Evolutionary conservation across 2,329 filamentous ascomycete genomes (phyloP).

Genomic region (Piedraia hortae): DNA sequence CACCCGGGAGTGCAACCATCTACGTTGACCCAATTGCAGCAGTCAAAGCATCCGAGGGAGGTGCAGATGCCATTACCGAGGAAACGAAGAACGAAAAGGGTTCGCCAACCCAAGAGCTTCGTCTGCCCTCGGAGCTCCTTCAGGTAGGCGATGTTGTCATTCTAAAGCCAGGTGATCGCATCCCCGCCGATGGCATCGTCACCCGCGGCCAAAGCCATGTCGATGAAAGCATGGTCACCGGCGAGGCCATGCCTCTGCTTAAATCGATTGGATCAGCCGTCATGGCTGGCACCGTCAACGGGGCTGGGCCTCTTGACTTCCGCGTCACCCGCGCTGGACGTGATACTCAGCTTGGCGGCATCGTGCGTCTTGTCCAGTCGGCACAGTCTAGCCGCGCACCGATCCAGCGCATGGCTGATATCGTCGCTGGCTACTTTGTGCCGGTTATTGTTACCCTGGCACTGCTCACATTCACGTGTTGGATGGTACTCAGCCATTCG

Average conservation of each 20-base stretch:
- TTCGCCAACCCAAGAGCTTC: constrained; percentile 44
- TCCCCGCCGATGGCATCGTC: constrained; percentile 72
- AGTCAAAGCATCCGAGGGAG: constrained; percentile 56
- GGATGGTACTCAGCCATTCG: constrained; percentile 86
- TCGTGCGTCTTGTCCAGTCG: constrained; percentile 93
- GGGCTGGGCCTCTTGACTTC: constrained; percentile 73
- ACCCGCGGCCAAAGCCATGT: constrained; percentile 78
- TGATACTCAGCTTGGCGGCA: constrained; percentile 91
- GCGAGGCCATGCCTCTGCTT: constrained; percentile 81
- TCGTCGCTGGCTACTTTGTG: constrained; percentile 78
- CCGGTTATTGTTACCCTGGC: constrained; percentile 69
- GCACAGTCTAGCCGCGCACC: constrained; percentile 84
- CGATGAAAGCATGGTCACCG: constrained; percentile 96
- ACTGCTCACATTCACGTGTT: constrained; percentile 56
- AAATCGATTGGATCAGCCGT: constrained; percentile 57
- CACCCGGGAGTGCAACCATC: constrained; percentile 89
- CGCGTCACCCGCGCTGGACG: constrained; percentile 74
- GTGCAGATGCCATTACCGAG: constrained; percentile 20
- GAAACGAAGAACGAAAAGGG: constrained; percentile 22
- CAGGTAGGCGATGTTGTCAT: constrained; percentile 85
- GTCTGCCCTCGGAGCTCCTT: constrained; percentile 81
- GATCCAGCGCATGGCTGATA: constrained; percentile 79
- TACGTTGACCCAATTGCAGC: constrained; percentile 85
- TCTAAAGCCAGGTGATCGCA: constrained; percentile 81
- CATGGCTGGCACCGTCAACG: constrained; percentile 89